phyloP scores from a whole-genome alignment of 148 eudicot species.

The Chenopodium album region DNA sequence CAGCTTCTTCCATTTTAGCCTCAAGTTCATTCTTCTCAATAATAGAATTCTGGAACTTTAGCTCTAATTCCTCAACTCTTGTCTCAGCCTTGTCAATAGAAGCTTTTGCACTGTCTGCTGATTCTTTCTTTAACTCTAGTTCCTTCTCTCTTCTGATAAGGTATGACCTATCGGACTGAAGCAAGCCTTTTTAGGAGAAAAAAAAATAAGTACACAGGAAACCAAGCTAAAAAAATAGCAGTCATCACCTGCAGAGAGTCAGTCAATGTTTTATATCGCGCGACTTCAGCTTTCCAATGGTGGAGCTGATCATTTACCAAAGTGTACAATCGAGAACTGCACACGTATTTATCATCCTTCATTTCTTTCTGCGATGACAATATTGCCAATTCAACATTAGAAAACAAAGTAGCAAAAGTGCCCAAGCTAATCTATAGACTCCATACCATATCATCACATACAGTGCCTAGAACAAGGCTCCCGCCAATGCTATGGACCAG shows the following conservation, averaged over 20 bases:
- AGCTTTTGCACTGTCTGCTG: constrained; percentile 47
- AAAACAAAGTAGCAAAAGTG: neutral
- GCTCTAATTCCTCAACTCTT: constrained; percentile 71
- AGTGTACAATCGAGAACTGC: constrained; percentile 68
- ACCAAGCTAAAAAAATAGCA: constrained; percentile 8
- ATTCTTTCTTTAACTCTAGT: constrained; percentile 51
- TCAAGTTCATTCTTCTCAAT: constrained; percentile 80
- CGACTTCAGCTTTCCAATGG: constrained; percentile 81
- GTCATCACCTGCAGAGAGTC: constrained; percentile 79
- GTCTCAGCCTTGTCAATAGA: constrained; percentile 49
- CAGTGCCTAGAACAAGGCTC: neutral
- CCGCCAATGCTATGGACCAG: neutral
- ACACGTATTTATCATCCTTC: constrained; percentile 65
- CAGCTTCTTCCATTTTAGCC: constrained; percentile 85
- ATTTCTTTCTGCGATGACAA: constrained; percentile 55
- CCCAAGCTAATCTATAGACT: neutral
- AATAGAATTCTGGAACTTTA: constrained; percentile 47
- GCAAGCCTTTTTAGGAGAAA: constrained; percentile 29
- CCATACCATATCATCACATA: neutral
- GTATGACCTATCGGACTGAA: constrained; percentile 79
- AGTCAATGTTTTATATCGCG: constrained; percentile 56
- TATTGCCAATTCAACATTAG: constrained; percentile 9
- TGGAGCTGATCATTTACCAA: constrained; percentile 85
- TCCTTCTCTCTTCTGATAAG: constrained; percentile 81
- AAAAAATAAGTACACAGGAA: constrained; percentile 19